These are phyloP conservation scores for Shiraia bambusicola DNA, from an alignment of 2,329 filamentous ascomycete species.

Conservation along the genomic window DNA sequence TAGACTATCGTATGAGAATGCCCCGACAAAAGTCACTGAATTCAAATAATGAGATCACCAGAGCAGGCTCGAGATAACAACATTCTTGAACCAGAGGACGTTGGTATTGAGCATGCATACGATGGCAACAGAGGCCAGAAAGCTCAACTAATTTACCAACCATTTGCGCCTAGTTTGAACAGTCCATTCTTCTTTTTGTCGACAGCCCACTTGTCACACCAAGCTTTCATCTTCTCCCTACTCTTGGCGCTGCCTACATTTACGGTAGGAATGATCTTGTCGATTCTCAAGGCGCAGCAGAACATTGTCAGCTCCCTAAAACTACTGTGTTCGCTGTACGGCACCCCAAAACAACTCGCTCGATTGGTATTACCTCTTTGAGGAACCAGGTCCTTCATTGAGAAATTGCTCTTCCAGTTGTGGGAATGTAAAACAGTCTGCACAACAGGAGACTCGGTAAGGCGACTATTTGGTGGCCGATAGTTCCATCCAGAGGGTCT, in stretches of 20 bases:
- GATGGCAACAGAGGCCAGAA: not conserved
- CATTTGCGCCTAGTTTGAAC: conserved; percentile 43
- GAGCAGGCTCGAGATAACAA: no score
- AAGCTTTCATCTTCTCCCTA: conserved; percentile 66
- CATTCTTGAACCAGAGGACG: no score
- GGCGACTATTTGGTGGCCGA: conserved; percentile 65
- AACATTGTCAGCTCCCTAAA: conserved; percentile 96
- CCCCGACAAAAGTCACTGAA: no score
- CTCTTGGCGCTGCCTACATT: conserved; percentile 71
- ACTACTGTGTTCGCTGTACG: conserved; percentile 93
- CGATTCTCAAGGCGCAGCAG: conserved; percentile 81
- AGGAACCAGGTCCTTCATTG: conserved; percentile 69
- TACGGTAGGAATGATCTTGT: conserved; percentile 89
- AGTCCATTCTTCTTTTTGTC: conserved; percentile 65
- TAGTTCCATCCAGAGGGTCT: conserved; percentile 95
- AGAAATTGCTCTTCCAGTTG: conserved; percentile 76
- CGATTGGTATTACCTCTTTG: conserved; percentile 82
- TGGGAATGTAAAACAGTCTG: conserved; percentile 65
- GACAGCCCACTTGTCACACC: conserved; percentile 64
- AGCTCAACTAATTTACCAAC: conserved; percentile 11
- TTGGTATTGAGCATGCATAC: not conserved
- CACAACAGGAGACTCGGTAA: conserved; percentile 64
- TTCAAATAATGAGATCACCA: no score
- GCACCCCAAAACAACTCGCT: conserved; percentile 87
- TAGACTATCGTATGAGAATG: no score